A percentile compares a stretch with the other conserved stretches of the same genome.
Evolutionary conservation across 176 grass and related monocot genomes (phyloP).

Genomic region (Puya raimondii): DNA sequence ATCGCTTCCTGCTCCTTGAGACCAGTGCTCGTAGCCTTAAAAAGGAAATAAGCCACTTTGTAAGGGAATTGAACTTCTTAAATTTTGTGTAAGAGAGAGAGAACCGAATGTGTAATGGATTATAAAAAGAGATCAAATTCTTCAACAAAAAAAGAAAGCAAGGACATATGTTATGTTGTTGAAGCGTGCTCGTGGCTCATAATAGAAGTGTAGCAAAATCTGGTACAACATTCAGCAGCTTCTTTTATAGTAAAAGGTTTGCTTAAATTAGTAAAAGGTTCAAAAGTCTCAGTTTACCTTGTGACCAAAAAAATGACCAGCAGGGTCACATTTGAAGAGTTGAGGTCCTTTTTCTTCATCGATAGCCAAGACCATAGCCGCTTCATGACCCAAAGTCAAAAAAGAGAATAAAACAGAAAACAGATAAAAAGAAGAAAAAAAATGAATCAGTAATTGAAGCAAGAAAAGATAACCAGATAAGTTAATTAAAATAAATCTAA

Average conservation of each 20-base stretch:
- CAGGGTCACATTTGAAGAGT: conserved; percentile 96
- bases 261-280: not conserved
- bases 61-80: not conserved
- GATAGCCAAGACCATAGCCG: conserved; percentile 83
- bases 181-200: not conserved
- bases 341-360: conserved; percentile 99
- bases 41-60: conserved; percentile 5
- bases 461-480: not conserved
- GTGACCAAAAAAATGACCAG: conserved; percentile 94
- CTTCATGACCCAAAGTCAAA: conserved; percentile 16
- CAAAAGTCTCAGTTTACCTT: conserved; percentile 40
- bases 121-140: not conserved
- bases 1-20: conserved; percentile 99
- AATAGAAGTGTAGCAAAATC: not conserved
- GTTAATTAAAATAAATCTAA: not conserved
- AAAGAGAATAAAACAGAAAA: not conserved
- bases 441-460: not conserved
- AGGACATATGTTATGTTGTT: not conserved
- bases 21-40: conserved; percentile 94
- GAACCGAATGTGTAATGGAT: not conserved
- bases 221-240: not conserved
- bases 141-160: not conserved
- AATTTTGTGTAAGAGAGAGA: not conserved
- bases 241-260: not conserved
- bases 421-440: not conserved